Evolutionary conservation across 805 yeast species (phyloP).

Genomic region (Starmerella powellii): DNA sequence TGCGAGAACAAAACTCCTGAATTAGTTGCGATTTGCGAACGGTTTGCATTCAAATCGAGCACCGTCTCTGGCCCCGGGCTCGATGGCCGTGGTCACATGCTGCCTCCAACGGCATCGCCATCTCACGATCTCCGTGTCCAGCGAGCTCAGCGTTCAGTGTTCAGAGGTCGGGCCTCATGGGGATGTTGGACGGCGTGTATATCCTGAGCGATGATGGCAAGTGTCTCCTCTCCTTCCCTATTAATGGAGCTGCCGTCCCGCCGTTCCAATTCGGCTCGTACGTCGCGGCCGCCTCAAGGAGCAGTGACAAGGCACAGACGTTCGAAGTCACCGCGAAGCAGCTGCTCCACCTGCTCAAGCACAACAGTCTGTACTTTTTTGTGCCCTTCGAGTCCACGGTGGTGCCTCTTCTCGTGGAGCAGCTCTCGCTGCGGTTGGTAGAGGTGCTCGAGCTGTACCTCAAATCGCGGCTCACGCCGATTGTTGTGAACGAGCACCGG

Average conservation of each 20-base stretch:
- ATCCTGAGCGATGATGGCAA: constrained; percentile 12
- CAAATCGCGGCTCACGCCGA: constrained; percentile 40
- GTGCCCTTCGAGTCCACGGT: constrained; percentile 26
- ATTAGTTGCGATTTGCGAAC: too few species aligned
- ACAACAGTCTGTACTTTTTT: constrained; percentile 23
- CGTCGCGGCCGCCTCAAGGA: neutral
- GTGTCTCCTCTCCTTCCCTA: constrained; percentile 11
- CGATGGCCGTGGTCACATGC: too few species aligned
- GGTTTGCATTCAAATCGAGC: too few species aligned
- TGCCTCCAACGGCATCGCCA: too few species aligned
- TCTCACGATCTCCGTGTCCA: too few species aligned
- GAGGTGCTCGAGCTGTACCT: constrained; percentile 48
- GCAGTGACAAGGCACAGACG: constrained; percentile 3
- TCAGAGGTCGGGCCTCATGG: too few species aligned
- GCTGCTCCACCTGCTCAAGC: constrained; percentile 24
- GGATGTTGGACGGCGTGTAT: constrained; percentile 18
- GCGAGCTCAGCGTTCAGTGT: too few species aligned
- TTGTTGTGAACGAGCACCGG: constrained; percentile 53
- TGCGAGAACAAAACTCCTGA: too few species aligned
- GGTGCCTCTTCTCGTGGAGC: constrained; percentile 46
- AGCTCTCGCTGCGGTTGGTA: constrained; percentile 41
- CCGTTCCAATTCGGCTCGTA: neutral
- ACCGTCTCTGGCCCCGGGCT: too few species aligned
- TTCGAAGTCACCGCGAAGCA: constrained; percentile 25
- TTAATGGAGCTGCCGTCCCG: neutral